Base-by-base conservation (phyloP, 2,329 filamentous ascomycete species). In the Chrysoporthe austroafricana region DNA sequence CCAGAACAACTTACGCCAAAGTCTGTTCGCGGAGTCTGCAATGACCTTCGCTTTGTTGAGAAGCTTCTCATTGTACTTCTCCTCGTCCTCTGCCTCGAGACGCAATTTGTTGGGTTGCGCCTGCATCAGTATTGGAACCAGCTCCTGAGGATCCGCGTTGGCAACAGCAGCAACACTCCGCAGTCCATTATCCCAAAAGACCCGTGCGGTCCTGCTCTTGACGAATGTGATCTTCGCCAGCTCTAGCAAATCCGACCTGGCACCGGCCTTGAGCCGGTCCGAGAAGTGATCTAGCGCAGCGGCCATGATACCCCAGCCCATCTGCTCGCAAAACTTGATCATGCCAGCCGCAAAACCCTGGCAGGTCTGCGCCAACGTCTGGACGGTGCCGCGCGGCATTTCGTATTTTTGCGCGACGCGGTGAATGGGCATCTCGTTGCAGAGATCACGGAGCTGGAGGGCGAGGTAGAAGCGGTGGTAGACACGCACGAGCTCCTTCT, bases 281-380 rank as follows among this genome's bases (percentile, higher is more conserved):
- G 88, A 88, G 79, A 92, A 93, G 74, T 94, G 91, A 71, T 93
- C 90, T 43, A 94, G 81, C 7, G 90, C 88, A 4, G 89, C 90
- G 7, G 88, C 87, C 75, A 94, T 86, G 73, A 91, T 88, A 1
- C 88, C 86, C 90, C 91, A 93, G 2, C 85, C 88, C 91, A 94
- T 93, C 21, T 87, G 84, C 71, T 92, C 85, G 74, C 91, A 94
- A 74, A 94, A 94, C 71, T 91, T 93, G 69, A 94, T 87, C 83
- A 93, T 92, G 3, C 91, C 91, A 1, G 90, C 90, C 3, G 91
- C 91, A 73, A 94, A 94, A 0, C 91, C 91, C 71, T 93, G 88
- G 71, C 91, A 93, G 1, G 89, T 91, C 73, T 93, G 90, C 2
- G 90, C 87, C 1, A 94, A 81, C 26, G 84, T 91, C 76, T 94